Percentiles rank a stretch among this genome's conserved stretches.
Conservation (phyloP, 176 grass and related monocot genomes). For the Ampelocalamus luodianensis region DNA sequence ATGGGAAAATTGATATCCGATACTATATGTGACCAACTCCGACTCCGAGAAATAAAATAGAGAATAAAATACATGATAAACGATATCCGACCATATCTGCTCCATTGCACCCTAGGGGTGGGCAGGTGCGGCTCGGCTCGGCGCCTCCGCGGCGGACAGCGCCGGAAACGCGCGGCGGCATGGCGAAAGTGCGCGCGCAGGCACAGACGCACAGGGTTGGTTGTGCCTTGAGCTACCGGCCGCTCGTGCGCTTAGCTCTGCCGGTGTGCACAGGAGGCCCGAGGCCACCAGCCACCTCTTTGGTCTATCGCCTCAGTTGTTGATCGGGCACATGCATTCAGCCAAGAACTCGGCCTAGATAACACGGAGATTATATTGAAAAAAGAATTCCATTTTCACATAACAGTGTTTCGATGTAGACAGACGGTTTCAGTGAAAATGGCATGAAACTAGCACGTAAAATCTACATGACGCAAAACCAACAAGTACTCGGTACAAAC, state of each 20-base stretch:
- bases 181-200: too few relatives aligned
- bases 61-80: too few relatives aligned
- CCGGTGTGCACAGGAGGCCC: not conserved
- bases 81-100: too few relatives aligned
- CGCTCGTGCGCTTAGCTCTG: not conserved
- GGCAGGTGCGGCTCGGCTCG: too few relatives aligned
- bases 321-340: not conserved
- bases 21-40: too few relatives aligned
- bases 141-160: too few relatives aligned
- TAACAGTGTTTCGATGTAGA: not conserved
- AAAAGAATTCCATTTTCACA: not conserved
- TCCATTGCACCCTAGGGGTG: too few relatives aligned
- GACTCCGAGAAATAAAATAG: too few relatives aligned
- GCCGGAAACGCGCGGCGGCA: too few relatives aligned
- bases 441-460: not conserved
- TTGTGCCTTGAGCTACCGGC: not conserved
- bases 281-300: not conserved
- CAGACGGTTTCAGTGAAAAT: not conserved
- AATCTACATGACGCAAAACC: not conserved
- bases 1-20: too few relatives aligned
- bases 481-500: not conserved
- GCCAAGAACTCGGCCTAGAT: not conserved
- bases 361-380: not conserved
- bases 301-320: not conserved
- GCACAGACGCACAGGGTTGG: too few relatives aligned